Evolutionary conservation across 768 basidiomycete genomes (phyloP).

Genomic region (Leucocoprinus sp.): DNA sequence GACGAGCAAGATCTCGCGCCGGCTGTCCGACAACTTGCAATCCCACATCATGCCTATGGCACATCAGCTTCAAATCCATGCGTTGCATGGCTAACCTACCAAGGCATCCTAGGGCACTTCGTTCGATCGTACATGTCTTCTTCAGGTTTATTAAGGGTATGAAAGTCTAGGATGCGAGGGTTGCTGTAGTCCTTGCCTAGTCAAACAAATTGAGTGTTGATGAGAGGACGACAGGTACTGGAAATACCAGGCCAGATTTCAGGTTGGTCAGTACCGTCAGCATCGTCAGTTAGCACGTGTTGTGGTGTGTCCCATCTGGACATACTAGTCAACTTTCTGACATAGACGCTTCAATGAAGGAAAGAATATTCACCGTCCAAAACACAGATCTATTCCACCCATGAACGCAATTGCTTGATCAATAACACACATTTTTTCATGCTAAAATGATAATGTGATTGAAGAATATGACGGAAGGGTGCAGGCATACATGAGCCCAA

Average conservation of each 20-base stretch:
- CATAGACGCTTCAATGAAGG: not conserved
- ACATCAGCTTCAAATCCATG: not conserved
- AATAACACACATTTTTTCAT: constrained; percentile 96
- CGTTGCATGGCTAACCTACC: constrained; percentile 39
- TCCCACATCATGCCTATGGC: constrained; percentile 85
- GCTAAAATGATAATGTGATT: constrained; percentile 35
- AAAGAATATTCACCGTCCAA: constrained; percentile 50
- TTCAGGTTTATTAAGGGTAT: constrained; percentile 77
- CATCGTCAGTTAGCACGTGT: constrained; percentile 83
- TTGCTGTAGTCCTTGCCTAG: constrained; percentile 94
- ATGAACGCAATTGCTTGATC: constrained; percentile 97
- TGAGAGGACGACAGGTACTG: not conserved
- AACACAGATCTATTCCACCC: constrained; percentile 94
- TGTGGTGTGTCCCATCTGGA: constrained; percentile 93
- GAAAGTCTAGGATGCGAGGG: constrained; percentile 79
- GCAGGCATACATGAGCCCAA: constrained; percentile 84
- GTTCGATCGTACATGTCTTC: constrained; percentile 94
- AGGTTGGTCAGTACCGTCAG: constrained; percentile 47
- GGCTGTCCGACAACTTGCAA: constrained; percentile 96
- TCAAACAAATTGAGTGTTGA: not conserved
- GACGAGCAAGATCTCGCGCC: constrained; percentile 86
- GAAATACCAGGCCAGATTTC: constrained; percentile 82
- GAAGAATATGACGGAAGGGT: not conserved
- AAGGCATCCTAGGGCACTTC: constrained; percentile 92
- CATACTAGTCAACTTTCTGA: not conserved